These are phyloP conservation scores for Colletotrichum eleusines DNA, from an alignment of 2,329 filamentous ascomycete genomes.

Conservation along the genomic window DNA sequence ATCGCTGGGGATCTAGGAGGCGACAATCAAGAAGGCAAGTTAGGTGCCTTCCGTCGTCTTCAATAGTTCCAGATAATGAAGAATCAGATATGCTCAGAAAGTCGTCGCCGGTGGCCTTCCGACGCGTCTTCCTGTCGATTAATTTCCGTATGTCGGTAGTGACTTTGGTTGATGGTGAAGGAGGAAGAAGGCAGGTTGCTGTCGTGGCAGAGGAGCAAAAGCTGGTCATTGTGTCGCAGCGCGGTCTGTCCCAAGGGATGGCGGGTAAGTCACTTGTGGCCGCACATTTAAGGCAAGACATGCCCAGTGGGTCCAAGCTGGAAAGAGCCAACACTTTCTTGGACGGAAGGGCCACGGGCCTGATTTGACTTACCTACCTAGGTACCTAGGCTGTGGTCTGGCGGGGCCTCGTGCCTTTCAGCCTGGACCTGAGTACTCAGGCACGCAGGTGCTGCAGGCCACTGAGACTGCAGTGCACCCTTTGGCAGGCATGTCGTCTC, in stretches of 20 bases:
- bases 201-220: conserved; percentile 45
- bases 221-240: conserved; percentile 43
- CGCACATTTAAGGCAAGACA: conserved; percentile 30
- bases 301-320: conserved; percentile 10
- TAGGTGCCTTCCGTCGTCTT: conserved; percentile 30
- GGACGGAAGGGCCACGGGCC: conserved; percentile 8
- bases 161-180: conserved; percentile 39
- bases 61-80: conserved; percentile 16
- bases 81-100: conserved; percentile 13
- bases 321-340: conserved; percentile 5
- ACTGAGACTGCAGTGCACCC: conserved; percentile 21
- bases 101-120: conserved; percentile 29
- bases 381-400: conserved; percentile 30
- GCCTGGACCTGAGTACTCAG: conserved; percentile 12
- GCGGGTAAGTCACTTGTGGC: conserved; percentile 34
- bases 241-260: conserved; percentile 34
- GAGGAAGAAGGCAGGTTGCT: conserved; percentile 32
- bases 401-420: conserved; percentile 24
- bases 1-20: conserved; percentile 16
- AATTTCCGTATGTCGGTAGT: conserved; percentile 25
- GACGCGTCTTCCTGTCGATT: conserved; percentile 38
- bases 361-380: conserved; percentile 31
- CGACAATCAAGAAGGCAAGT: conserved; percentile 37
- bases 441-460: conserved; percentile 11
- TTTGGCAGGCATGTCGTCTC: background rate